Percentiles rank a stretch among this genome's conserved stretches.
These are phyloP conservation scores for Tetraselmis chui DNA, from an alignment of 139 green algal species.

Conservation along the genomic window DNA sequence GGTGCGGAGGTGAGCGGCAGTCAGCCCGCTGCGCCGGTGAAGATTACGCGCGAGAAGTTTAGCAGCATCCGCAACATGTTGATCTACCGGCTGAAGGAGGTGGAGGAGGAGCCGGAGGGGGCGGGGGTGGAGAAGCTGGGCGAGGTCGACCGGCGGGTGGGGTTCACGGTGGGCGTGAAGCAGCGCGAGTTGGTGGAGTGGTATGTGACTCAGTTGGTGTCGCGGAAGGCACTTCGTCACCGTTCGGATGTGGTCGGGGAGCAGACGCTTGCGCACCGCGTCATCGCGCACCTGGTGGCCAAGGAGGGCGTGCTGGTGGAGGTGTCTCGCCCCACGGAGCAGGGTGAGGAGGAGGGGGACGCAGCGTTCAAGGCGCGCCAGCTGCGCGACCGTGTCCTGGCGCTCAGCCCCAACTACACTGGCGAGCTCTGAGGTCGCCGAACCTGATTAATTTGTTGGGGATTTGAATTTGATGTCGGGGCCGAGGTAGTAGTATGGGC, in stretches of 20 bases:
- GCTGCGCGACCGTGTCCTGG: slow-evolving; percentile 61
- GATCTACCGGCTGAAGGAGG: background rate
- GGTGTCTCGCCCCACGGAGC: slow-evolving; percentile 14
- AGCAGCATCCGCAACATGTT: background rate
- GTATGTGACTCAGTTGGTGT: slow-evolving; percentile 70
- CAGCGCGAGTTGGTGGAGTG: slow-evolving; percentile 77
- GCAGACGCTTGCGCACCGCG: slow-evolving; percentile 41
- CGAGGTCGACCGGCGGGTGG: slow-evolving; percentile 18
- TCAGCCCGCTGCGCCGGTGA: background rate
- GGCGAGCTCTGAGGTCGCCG: too few species aligned
- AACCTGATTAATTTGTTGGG: background rate
- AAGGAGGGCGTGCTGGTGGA: slow-evolving; percentile 62
- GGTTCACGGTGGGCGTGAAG: slow-evolving; percentile 26
- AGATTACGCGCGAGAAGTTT: background rate
- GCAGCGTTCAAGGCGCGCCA: slow-evolving; percentile 42
- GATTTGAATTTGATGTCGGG: background rate
- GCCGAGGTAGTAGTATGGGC: too few species aligned
- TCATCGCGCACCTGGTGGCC: slow-evolving; percentile 70
- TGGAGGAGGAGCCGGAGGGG: slow-evolving; percentile 7
- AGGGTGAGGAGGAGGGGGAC: slow-evolving; percentile 40
- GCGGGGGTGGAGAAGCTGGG: slow-evolving; percentile 28
- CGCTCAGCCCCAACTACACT: slow-evolving; percentile 70
- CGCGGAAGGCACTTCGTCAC: slow-evolving; percentile 28
- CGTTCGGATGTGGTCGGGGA: slow-evolving; percentile 29
- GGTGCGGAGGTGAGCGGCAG: background rate